Base-by-base conservation (phyloP, 2,329 filamentous ascomycete species). In the Exophiala mesophila region DNA sequence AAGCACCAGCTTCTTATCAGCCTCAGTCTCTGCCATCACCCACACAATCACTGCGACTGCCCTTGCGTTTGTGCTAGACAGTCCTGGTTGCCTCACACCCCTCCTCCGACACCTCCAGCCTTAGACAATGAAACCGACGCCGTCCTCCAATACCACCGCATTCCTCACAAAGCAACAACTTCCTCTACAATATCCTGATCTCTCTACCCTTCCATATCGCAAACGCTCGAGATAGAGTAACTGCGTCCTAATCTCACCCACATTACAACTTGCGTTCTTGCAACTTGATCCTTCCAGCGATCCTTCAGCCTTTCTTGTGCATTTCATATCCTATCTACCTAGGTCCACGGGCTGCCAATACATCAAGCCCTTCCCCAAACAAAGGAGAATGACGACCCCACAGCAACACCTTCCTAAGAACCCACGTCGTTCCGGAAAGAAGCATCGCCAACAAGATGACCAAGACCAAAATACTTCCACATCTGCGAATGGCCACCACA, bases 381-480 rank as follows among this genome's bases (percentile, higher is more conserved):
- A 50, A 32, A 54, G 60, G 57, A 55, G 49, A 49, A 74, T 74
- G 71, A 69, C 70, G 57, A 60, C 67, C 35, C 64, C 54, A 55
- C 59, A 33, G 63, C 65, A 26, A 45, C 52, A 57, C 36, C 55
- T 59, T 41, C 56, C 60, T 21, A 59, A 59, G 49, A 56, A 53
- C 41, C 66, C 67, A 16, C 66, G 66, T 35, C 77, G 73, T 16
- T 68, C 68, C 9, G 65, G 68, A 8, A 67, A 72, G 37, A 67
- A 66, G 12, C 59, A 60, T 6, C 61, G 65, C 20, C 60, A 69
- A 15, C 36, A 30, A n/a, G 41, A 45, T 16, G 62, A 47, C 55
- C 58, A 43, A 59, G 62, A 44, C 59, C 58, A 40, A 5, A 26
- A 37, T 18, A n/a, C 36, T 9, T 37, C 41, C 8, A 34, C 41